Percentiles rank a stretch among this genome's conserved stretches.
These are phyloP conservation scores for Sporothrix humicola DNA, from an alignment of 2,329 filamentous ascomycete genomes.

Conservation along the genomic window DNA sequence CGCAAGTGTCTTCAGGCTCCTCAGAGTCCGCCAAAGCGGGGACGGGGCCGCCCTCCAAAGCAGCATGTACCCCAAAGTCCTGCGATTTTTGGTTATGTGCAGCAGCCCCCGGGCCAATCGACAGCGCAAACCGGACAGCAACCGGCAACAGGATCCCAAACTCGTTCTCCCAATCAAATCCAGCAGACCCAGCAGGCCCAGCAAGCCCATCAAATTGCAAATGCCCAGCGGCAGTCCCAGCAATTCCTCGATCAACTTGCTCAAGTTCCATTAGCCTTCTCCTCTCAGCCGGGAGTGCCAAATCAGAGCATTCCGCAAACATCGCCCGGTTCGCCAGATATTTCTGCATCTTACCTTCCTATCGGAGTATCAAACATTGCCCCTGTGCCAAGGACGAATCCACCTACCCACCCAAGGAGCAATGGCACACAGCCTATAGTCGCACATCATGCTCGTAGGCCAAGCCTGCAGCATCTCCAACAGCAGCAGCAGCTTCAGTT, in stretches of 20 bases:
- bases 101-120: not conserved
- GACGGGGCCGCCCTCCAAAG: too few species aligned
- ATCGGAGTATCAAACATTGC: not conserved
- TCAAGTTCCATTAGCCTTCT: not conserved
- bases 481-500: not conserved
- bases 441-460: not conserved
- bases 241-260: not conserved
- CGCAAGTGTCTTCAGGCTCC: not conserved
- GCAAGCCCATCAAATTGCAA: not conserved
- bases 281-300: too few species aligned
- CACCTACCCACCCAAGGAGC: not conserved
- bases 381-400: not conserved
- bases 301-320: not conserved
- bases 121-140: too few species aligned
- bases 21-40: not conserved
- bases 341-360: not conserved
- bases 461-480: conserved; percentile 21
- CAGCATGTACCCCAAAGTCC: too few species aligned
- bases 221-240: not conserved
- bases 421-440: not conserved
- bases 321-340: not conserved
- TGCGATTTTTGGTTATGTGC: too few species aligned
- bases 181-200: not conserved
- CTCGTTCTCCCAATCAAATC: not conserved
- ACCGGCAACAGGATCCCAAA: too few species aligned